phyloP scores from a whole-genome alignment of 495 filamentous ascomycete species.

The Evernia prunastri region DNA sequence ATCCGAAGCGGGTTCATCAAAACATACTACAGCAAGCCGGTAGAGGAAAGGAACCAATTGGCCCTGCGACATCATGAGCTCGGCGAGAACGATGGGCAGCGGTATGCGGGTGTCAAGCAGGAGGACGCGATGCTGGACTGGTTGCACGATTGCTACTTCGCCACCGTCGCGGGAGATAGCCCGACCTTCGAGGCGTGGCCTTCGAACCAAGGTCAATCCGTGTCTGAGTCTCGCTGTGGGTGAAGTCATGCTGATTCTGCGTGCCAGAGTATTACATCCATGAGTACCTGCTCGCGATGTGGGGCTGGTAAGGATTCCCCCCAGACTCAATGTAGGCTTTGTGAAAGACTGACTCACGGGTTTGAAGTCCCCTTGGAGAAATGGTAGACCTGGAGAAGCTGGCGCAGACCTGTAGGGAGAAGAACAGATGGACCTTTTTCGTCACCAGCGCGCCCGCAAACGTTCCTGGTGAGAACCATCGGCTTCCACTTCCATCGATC shows the following conservation, averaged over 20 bases:
- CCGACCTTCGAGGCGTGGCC: constrained; percentile 61
- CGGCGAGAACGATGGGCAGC: constrained; percentile 38
- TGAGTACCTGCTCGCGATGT: constrained; percentile 49
- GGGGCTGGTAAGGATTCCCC: constrained; percentile 40
- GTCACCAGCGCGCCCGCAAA: constrained; percentile 51
- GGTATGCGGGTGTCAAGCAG: constrained; percentile 52
- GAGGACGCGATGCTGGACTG: constrained; percentile 53
- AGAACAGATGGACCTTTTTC: constrained; percentile 60
- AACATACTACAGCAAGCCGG: constrained; percentile 40
- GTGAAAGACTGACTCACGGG: background rate
- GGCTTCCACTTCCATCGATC: background rate
- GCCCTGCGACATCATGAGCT: constrained; percentile 36
- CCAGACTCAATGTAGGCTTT: background rate
- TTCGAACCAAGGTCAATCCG: constrained; percentile 31
- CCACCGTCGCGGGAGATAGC: constrained; percentile 54
- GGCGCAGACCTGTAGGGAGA: constrained; percentile 40
- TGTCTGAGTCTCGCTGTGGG: background rate
- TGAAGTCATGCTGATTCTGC: background rate
- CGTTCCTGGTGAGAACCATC: constrained; percentile 11
- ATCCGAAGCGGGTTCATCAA: constrained; percentile 61
- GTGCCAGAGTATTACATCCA: constrained; percentile 17
- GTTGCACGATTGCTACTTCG: constrained; percentile 43
- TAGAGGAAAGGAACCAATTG: constrained; percentile 36
- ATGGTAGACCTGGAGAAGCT: constrained; percentile 54
- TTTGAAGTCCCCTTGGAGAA: constrained; percentile 45